phyloP scores from a whole-genome alignment of 106 monocot species.

The Acanthochlamys bracteata region DNA sequence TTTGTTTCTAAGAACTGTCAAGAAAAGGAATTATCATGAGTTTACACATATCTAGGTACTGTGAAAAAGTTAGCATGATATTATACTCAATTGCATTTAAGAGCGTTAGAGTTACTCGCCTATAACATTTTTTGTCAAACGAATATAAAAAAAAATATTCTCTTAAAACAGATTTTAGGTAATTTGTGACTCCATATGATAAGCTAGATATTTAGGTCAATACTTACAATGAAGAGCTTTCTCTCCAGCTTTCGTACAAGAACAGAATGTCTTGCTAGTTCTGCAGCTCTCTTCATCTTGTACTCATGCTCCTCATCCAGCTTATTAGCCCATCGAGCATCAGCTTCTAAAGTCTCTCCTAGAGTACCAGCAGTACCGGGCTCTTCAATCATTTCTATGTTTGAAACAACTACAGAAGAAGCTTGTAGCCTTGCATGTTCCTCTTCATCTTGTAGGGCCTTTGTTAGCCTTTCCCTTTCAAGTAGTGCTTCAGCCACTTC shows the following conservation, averaged over 20 bases:
- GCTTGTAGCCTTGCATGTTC: slow-evolving; percentile 72
- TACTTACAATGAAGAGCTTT: slow-evolving; percentile 68
- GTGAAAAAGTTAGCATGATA: no score
- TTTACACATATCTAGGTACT: no score
- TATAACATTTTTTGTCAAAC: no score
- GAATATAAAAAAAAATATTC: no score
- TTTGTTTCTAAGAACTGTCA: no score
- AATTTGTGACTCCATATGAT: no score
- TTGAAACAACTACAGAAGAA: slow-evolving; percentile 38
- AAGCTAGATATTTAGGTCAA: neutral
- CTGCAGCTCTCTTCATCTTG: slow-evolving; percentile 68
- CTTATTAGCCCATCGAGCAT: slow-evolving; percentile 66
- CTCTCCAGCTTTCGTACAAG: slow-evolving; percentile 82
- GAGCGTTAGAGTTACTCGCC: no score
- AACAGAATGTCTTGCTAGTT: slow-evolving; percentile 62
- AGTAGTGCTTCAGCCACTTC: slow-evolving; percentile 73
- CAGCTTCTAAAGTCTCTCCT: slow-evolving; percentile 74
- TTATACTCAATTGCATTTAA: no score
- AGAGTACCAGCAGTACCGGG: slow-evolving; percentile 63
- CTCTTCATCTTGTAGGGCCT: slow-evolving; percentile 84
- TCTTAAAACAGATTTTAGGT: no score
- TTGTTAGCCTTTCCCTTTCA: slow-evolving; percentile 82
- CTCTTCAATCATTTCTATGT: slow-evolving; percentile 30
- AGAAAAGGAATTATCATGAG: no score
- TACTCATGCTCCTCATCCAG: slow-evolving; percentile 45